phyloP scores from a whole-genome alignment of 148 eudicot species.

The Limonium bicolor region DNA sequence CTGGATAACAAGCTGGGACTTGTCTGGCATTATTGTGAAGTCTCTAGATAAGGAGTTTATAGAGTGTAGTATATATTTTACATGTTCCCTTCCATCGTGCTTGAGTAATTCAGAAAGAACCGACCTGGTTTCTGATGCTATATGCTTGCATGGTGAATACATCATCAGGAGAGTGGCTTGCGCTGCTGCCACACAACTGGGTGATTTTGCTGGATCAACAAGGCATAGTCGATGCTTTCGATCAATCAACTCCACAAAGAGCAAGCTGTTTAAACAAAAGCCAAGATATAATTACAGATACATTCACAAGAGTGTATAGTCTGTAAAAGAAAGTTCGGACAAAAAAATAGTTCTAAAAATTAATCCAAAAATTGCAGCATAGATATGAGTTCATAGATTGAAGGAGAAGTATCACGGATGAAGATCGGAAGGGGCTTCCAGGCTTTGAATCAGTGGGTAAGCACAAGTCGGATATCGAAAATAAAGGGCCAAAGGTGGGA shows the following conservation, averaged over 20 bases:
- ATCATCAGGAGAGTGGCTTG: conserved; percentile 73
- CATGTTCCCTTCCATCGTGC: conserved; percentile 20
- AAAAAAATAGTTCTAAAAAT: neutral
- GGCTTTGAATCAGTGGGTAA: too few relatives aligned
- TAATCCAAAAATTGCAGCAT: conserved; percentile 3
- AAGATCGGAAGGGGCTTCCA: too few relatives aligned
- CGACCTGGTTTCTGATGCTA: conserved; percentile 37
- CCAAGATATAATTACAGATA: neutral
- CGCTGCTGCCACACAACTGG: conserved; percentile 35
- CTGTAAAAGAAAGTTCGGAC: neutral
- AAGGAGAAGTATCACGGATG: too few relatives aligned
- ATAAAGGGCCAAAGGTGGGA: too few relatives aligned
- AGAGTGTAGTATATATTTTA: conserved; percentile 27
- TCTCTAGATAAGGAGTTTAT: conserved; percentile 20
- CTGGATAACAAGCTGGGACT: conserved; percentile 29
- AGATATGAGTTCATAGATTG: too few relatives aligned
- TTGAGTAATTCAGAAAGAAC: conserved; percentile 30
- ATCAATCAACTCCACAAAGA: conserved; percentile 44
- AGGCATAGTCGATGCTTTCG: conserved; percentile 31
- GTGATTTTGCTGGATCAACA: conserved; percentile 14
- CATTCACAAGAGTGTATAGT: neutral
- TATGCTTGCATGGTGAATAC: conserved; percentile 59
- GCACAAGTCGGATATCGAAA: too few relatives aligned
- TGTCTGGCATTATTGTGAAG: conserved; percentile 24
- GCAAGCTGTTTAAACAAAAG: conserved; percentile 25